Conservation (phyloP, 371 early-diverging fungal species). For the Funneliformis caledonium region DNA sequence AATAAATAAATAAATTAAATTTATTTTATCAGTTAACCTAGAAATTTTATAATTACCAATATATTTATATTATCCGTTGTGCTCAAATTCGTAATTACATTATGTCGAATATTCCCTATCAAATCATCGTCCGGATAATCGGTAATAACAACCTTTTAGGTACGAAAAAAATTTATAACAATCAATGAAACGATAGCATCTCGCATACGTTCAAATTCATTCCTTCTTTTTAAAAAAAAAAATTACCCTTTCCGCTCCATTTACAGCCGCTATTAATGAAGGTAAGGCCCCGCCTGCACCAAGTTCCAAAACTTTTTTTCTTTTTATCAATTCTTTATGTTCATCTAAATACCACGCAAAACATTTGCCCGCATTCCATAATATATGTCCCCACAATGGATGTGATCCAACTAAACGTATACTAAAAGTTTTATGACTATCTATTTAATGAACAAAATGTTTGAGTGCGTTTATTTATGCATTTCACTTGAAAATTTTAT, state of each 20-base stretch:
- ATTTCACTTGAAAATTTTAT: neutral
- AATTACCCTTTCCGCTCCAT: constrained; percentile 68
- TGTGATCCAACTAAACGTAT: constrained; percentile 78
- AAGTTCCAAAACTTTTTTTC: constrained; percentile 82
- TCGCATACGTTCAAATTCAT: neutral
- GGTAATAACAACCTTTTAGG: constrained; percentile 71
- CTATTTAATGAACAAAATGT: too few species aligned
- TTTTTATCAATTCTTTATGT: constrained; percentile 58
- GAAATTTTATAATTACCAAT: neutral
- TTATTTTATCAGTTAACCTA: too few species aligned
- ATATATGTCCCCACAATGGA: constrained; percentile 87
- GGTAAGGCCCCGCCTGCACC: constrained; percentile 93
- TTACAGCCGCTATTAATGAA: constrained; percentile 73
- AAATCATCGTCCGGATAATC: constrained; percentile 90
- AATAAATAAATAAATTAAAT: too few species aligned
- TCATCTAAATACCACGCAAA: constrained; percentile 80
- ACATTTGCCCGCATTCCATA: constrained; percentile 91
- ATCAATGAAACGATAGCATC: constrained; percentile 2
- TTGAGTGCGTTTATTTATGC: neutral
- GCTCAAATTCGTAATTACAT: constrained; percentile 49
- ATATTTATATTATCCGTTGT: constrained; percentile 5
- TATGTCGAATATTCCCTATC: constrained; percentile 76
- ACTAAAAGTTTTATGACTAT: too few species aligned
- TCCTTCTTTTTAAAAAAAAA: neutral
- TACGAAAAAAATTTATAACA: neutral